Percentiles rank a stretch among this genome's conserved stretches.
phyloP scores from a whole-genome alignment of 805 yeast genomes.

The Ogataea henricii region DNA sequence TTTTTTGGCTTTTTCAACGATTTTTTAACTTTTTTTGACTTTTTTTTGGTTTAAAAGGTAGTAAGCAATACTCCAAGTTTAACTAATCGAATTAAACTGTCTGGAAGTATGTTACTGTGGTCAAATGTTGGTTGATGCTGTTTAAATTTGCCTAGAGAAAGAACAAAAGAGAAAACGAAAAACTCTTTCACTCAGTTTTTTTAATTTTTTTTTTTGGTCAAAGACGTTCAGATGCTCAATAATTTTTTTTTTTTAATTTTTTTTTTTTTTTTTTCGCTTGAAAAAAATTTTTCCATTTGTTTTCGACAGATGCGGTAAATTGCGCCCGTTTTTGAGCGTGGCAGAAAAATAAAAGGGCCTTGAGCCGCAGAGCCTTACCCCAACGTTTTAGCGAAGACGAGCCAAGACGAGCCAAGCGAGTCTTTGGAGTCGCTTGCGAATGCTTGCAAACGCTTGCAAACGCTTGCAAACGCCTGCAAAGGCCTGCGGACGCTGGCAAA shows the following conservation, averaged over 20 bases:
- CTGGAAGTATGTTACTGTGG: conserved; percentile 16
- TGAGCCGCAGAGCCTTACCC: neutral
- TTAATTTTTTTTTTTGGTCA: conserved; percentile 1
- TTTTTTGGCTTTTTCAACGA: conserved; percentile 24
- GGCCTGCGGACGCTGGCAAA: no score
- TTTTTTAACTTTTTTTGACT: conserved; percentile 9
- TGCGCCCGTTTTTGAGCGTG: neutral
- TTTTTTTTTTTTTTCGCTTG: conserved; percentile 10
- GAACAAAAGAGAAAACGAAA: conserved; percentile 16
- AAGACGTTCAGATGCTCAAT: conserved; percentile 5
- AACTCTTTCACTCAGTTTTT: conserved; percentile 1
- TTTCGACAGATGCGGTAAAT: neutral
- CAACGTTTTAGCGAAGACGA: neutral
- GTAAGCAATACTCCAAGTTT: conserved; percentile 20
- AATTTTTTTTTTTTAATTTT: conserved; percentile 14
- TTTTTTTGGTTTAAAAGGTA: conserved; percentile 20
- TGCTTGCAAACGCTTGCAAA: no score
- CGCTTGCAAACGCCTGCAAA: no score
- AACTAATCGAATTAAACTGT: conserved; percentile 16
- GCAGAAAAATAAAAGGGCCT: neutral
- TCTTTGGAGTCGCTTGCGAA: no score
- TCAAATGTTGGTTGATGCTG: conserved; percentile 5
- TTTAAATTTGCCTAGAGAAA: conserved; percentile 4
- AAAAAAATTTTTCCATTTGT: conserved; percentile 1
- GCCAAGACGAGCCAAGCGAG: no score